Base-by-base conservation (phyloP, 768 basidiomycete species). In the Termitomyces sp. region DNA sequence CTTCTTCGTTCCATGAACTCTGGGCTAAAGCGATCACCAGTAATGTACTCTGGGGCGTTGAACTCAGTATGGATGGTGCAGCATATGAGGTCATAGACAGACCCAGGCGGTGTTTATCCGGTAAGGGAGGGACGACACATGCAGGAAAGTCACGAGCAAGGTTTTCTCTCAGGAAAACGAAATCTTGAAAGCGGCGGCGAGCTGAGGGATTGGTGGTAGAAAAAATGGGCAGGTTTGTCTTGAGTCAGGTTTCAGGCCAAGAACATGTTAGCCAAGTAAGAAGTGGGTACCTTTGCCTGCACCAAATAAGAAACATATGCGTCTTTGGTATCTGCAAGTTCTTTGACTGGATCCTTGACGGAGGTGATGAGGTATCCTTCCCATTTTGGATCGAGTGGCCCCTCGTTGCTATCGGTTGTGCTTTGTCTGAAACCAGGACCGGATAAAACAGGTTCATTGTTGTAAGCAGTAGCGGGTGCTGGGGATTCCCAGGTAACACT, bases 81-180 rank as follows among this genome's bases (percentile, higher is more conserved):
- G 34, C 47, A 48, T 31, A 34, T 47, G 57, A 60, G 57, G 47
- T 52, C 50, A 60, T 59, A 37, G 53, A 78, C 90, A 49, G 64
- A 97, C 96, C 96, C 70, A 98, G 77, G 57, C 97, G 83, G 70
- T 98, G 97, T 74, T 98, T 99, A 74, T 94, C 95, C 7, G 97
- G 97, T 50, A 99, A 81, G 9, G 93, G 92, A 32, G 97, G 96
- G 0, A 98, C 93, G n/a, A 99, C 95, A 69, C 95, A 96, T 59
- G 97, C 97, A 3, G 95, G 94, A 70, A 98, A 99, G 74, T 96
- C 90, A 76, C 87, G 88, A 11, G 86, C 84, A 31, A 99, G 84
- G 67, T 96, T 86, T 50, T 96, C 88, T 61, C 92, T 81, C 51
- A 99, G 79, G 71, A 98, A 98, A 42, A 92, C 91, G 74, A 99